Evolutionary conservation across 192 early-diverging fungal genomes (phyloP).

Genomic region (Geosiphon pyriformis): DNA sequence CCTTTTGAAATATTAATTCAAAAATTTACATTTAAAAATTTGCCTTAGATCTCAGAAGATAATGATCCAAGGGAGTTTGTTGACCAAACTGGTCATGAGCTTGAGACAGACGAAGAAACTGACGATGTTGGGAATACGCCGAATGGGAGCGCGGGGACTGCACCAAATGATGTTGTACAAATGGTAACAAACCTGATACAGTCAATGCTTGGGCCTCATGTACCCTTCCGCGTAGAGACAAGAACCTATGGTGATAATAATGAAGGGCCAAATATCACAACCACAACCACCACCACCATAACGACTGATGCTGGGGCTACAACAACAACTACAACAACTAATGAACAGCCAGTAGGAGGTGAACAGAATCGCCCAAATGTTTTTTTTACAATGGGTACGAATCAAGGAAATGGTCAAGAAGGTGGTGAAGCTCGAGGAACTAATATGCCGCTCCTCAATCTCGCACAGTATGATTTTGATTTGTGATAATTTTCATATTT

Average conservation of each 20-base stretch:
- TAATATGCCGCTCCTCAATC: not conserved
- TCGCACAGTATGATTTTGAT: not conserved
- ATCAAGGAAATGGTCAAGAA: not conserved
- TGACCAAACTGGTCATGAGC: conserved; percentile 5
- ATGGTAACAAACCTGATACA: conserved; percentile 1
- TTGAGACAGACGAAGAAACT: conserved; percentile 16
- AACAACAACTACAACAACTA: not conserved
- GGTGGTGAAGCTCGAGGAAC: not conserved
- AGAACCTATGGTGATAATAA: conserved; percentile 20
- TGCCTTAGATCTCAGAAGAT: conserved; percentile 35
- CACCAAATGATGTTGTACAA: conserved; percentile 13
- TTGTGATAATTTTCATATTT: not conserved
- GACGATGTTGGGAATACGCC: conserved; percentile 3
- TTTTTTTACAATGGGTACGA: conserved; percentile 25
- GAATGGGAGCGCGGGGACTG: not conserved
- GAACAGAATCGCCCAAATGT: conserved; percentile 23
- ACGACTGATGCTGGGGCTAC: not conserved
- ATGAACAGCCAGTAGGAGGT: conserved; percentile 1
- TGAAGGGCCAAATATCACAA: conserved; percentile 3
- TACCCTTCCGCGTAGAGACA: conserved; percentile 26
- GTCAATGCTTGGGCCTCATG: conserved; percentile 1
- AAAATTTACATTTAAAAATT: not conserved
- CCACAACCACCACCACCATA: conserved; percentile 23
- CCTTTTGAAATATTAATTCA: not conserved
- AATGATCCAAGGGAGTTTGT: conserved; percentile 40